Conservation (phyloP, 768 basidiomycete genomes). For the Boletus eberwhitei region DNA sequence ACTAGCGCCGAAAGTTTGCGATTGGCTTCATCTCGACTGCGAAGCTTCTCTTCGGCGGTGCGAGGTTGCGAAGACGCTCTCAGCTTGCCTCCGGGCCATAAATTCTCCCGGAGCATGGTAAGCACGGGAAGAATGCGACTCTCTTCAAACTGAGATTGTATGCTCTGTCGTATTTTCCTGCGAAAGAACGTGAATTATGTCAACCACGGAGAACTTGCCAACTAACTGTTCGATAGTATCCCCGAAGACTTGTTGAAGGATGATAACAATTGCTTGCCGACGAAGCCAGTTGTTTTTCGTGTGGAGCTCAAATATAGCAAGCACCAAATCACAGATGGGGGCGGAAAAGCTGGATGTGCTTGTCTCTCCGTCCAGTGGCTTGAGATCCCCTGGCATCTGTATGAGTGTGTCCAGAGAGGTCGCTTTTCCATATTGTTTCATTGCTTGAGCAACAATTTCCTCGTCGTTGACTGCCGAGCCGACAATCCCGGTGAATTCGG, state of each 20-base stretch:
- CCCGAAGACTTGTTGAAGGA: conserved; percentile 92
- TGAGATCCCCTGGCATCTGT: conserved; percentile 73
- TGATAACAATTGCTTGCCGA: conserved; percentile 92
- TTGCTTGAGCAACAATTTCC: conserved; percentile 76
- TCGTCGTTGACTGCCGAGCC: conserved; percentile 79
- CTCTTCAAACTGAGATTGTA: conserved; percentile 63
- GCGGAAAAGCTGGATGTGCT: conserved; percentile 86
- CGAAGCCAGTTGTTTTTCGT: conserved; percentile 97
- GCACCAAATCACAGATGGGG: conserved; percentile 90
- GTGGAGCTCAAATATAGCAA: conserved; percentile 92
- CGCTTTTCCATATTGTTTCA: conserved; percentile 65
- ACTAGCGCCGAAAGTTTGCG: conserved; percentile 87
- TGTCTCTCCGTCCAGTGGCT: conserved; percentile 82
- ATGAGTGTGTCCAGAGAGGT: conserved; percentile 67
- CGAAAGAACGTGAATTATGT: conserved; percentile 1
- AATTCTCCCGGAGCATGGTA: conserved; percentile 59
- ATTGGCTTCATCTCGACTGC: conserved; percentile 83
- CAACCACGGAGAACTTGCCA: not conserved
- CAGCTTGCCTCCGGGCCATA: conserved; percentile 87
- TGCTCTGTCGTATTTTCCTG: conserved; percentile 85
- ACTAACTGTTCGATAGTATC: conserved; percentile 92
- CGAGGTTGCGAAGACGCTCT: conserved; percentile 61
- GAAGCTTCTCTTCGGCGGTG: conserved; percentile 73
- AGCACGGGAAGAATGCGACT: conserved; percentile 67
- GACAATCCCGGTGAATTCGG: conserved; percentile 81